Evolutionary conservation across 805 yeast genomes (phyloP).

Genomic region (Schwanniomyces vanrijiae): DNA sequence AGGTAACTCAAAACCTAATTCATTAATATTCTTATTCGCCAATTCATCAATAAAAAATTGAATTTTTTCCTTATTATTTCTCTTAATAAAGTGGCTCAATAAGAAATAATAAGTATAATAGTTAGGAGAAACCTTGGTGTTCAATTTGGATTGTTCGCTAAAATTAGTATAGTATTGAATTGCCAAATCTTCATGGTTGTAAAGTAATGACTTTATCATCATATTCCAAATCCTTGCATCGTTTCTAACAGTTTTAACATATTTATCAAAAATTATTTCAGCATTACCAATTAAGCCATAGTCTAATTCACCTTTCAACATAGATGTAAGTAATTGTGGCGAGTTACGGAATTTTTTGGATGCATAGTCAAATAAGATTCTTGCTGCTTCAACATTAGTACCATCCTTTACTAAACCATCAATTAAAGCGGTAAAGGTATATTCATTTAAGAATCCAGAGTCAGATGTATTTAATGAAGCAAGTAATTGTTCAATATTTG

Average conservation of each 20-base stretch:
- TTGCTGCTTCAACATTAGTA: slow-evolving; percentile 51
- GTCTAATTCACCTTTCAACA: slow-evolving; percentile 48
- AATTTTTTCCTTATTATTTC: slow-evolving; percentile 28
- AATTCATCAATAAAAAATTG: slow-evolving; percentile 41
- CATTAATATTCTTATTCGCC: slow-evolving; percentile 21
- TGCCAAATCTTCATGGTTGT: slow-evolving; percentile 38
- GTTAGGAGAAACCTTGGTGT: slow-evolving; percentile 39
- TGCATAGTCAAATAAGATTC: slow-evolving; percentile 46
- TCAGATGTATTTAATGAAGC: slow-evolving; percentile 35
- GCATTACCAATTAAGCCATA: slow-evolving; percentile 36
- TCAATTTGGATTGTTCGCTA: slow-evolving; percentile 19
- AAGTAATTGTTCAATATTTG: slow-evolving; percentile 42
- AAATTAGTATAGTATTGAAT: slow-evolving; percentile 38
- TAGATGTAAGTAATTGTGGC: slow-evolving; percentile 41
- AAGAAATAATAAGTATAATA: slow-evolving; percentile 50
- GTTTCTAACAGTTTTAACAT: slow-evolving; percentile 31
- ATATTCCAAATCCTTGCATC: slow-evolving; percentile 45
- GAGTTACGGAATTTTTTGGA: slow-evolving; percentile 30
- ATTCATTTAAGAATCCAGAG: slow-evolving; percentile 28
- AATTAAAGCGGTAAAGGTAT: slow-evolving; percentile 52
- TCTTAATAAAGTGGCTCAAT: slow-evolving; percentile 36
- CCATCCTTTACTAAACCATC: slow-evolving; percentile 51
- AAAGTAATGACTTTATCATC: slow-evolving; percentile 32
- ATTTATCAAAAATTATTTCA: slow-evolving; percentile 31
- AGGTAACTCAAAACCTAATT: slow-evolving; percentile 44